Conservation (phyloP, 164 flowering plant genomes). For the Akebia trifoliata region DNA sequence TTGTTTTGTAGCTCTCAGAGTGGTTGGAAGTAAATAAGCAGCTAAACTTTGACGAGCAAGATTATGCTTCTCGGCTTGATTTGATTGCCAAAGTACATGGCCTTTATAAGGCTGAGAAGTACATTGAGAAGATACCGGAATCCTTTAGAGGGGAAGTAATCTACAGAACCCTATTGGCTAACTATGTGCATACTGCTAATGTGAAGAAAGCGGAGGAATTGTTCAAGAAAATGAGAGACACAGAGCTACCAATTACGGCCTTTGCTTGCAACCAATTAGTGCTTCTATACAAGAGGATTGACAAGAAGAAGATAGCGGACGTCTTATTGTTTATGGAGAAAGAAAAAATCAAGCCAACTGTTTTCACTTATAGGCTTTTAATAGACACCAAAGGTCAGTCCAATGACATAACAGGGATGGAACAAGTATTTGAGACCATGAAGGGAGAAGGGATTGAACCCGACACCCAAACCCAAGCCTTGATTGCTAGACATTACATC, state of each 20-base stretch:
- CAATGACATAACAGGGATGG: slow-evolving; percentile 77
- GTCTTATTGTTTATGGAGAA: slow-evolving; percentile 78
- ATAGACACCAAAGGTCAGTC: slow-evolving; percentile 65
- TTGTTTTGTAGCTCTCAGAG: slow-evolving; percentile 59
- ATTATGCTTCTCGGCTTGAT: slow-evolving; percentile 77
- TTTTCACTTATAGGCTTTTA: slow-evolving; percentile 56
- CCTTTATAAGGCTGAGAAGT: slow-evolving; percentile 52
- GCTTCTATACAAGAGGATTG: slow-evolving; percentile 67
- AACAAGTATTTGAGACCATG: slow-evolving; percentile 71
- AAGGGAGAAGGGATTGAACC: slow-evolving; percentile 66
- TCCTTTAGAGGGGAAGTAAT: slow-evolving; percentile 57
- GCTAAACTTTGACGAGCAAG: slow-evolving; percentile 48
- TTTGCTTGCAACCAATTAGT: slow-evolving; percentile 79
- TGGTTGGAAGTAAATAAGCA: slow-evolving; percentile 57
- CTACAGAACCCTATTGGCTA: slow-evolving; percentile 67
- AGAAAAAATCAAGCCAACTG: slow-evolving; percentile 58
- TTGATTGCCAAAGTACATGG: slow-evolving; percentile 64
- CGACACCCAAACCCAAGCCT: slow-evolving; percentile 23
- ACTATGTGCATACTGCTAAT: slow-evolving; percentile 32
- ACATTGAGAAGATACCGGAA: slow-evolving; percentile 50
- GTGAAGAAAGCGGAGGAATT: slow-evolving; percentile 61
- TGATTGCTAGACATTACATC: slow-evolving; percentile 50
- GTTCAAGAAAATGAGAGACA: slow-evolving; percentile 74
- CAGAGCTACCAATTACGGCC: slow-evolving; percentile 45
- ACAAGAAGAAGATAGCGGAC: slow-evolving; percentile 75